phyloP scores from a whole-genome alignment of 148 eudicot species.

The Camellia lanceoleosa region DNA sequence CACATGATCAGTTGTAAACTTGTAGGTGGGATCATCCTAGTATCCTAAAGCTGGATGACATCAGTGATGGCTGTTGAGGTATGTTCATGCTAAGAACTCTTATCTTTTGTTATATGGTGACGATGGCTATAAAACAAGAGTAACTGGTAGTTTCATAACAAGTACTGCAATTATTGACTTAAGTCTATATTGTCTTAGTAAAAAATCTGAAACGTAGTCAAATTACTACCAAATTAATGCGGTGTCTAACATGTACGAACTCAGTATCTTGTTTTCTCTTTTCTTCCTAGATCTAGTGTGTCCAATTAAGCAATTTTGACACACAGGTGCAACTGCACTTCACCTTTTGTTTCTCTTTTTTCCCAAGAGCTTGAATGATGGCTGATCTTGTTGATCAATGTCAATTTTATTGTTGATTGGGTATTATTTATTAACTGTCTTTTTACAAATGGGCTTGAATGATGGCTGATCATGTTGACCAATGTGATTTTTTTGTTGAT shows the following conservation, averaged over 20 bases:
- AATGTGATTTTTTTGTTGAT: neutral
- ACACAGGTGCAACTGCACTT: neutral
- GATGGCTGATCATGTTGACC: neutral
- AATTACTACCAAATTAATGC: neutral
- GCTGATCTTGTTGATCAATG: neutral
- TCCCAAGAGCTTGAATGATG: neutral
- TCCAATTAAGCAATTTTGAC: neutral
- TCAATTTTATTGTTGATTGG: neutral
- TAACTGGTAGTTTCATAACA: neutral
- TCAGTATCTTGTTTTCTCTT: neutral
- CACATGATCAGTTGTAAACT: neutral
- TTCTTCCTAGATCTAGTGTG: neutral
- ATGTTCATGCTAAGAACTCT: neutral
- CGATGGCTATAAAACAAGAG: neutral
- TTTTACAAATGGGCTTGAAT: neutral
- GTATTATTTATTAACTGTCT: neutral
- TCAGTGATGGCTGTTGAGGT: neutral
- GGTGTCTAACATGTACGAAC: neutral
- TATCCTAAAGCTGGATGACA: neutral
- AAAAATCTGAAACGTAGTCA: neutral
- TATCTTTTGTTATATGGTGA: neutral
- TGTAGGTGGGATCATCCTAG: constrained; percentile 1
- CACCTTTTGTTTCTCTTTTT: neutral
- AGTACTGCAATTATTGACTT: neutral
- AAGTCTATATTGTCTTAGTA: neutral